Base-by-base conservation (phyloP, 75 land plant species). In the Pinus taeda region DNA sequence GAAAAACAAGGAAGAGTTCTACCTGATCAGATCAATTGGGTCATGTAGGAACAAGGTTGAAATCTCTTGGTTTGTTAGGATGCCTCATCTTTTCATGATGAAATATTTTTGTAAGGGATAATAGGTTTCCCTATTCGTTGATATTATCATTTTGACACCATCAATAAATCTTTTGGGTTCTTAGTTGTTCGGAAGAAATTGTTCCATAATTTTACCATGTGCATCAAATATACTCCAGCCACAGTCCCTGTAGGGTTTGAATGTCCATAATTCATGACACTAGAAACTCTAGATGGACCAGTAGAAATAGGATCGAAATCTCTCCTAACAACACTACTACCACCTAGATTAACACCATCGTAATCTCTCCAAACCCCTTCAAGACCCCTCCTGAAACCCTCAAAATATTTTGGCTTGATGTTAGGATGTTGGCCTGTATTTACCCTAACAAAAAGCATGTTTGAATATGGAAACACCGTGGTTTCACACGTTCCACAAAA, bases 401-500 rank as follows among this genome's bases (percentile, higher is more conserved):
- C 71, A 15, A 9, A 69, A 36, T 49, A 3, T n/a, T 37, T 69
- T n/a, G 71, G 12, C 6, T 69, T 69, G 42, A 39, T 33, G 17
- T 39, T 69, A 39, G 71, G 1, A 18, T 2, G 20, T 6, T 42
- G 21, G 8, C 21, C 37, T 37, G 36, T 21, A 20, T 5, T 39
- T 36, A 39, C 20, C 14, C n/a, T 18, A 18, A 69, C 71, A 69
- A 53, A 69, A 37, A 11, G 3, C 21, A 17, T 20, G 15, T 39
- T 69, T 69, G 71, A 39, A 39, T 18, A 39, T 12, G 71, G 71
- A 36, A 69, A 69, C 21, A 39, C 53, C 71, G 42, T 69, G 71
- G 17, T 45, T 69, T 69, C 71, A 39, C 37, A 69, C n/a, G 49
- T 39, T 37, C 0, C 3, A 69, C 37, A 69, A 1, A 39, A 20